A percentile compares a stretch with the other conserved stretches of the same genome.
Conservation (phyloP, 1,139 yeast genomes). For the Yamadazyma epiphylla region DNA sequence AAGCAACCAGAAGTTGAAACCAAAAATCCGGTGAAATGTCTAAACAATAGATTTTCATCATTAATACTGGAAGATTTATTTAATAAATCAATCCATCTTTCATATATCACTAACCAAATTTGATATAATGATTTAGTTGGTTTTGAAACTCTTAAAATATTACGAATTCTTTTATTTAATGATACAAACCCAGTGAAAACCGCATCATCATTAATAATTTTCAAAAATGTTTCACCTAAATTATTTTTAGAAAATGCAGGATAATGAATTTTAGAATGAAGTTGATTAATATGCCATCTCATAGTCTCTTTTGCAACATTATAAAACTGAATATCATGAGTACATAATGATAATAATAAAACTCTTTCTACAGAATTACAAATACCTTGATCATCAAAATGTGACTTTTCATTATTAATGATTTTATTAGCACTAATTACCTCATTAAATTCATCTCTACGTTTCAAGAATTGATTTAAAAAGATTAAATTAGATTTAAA, state of each 20-base stretch:
- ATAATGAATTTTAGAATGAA: conserved; percentile 8
- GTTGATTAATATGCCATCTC: conserved; percentile 42
- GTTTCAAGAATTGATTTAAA: conserved; percentile 23
- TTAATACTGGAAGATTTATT: conserved; percentile 18
- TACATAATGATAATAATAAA: conserved; percentile 47
- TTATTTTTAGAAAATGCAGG: conserved; percentile 16
- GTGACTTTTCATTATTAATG: conserved; percentile 13
- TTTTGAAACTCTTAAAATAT: conserved; percentile 49
- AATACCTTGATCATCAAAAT: conserved; percentile 8
- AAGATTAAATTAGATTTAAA: conserved; percentile 38
- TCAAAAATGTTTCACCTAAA: conserved; percentile 41
- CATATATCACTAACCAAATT: conserved; percentile 60
- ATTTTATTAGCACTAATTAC: conserved; percentile 21
- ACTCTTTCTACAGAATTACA: conserved; percentile 35
- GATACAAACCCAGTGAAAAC: conserved; percentile 77
- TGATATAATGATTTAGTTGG: conserved; percentile 61
- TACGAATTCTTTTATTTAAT: conserved; percentile 62
- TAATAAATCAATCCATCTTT: conserved; percentile 45
- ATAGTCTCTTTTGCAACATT: conserved; percentile 49
- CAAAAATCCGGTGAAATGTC: conserved; percentile 60
- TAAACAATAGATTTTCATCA: conserved; percentile 43
- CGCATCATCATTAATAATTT: conserved; percentile 52
- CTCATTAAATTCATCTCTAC: conserved; percentile 20
- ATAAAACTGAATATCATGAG: conserved; percentile 57
- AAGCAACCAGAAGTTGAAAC: conserved; percentile 60